Percentiles rank a stretch among this genome's conserved stretches.
Evolutionary conservation across 148 eudicot genomes (phyloP).

Genomic region (Fagopyrum tataricum): DNA sequence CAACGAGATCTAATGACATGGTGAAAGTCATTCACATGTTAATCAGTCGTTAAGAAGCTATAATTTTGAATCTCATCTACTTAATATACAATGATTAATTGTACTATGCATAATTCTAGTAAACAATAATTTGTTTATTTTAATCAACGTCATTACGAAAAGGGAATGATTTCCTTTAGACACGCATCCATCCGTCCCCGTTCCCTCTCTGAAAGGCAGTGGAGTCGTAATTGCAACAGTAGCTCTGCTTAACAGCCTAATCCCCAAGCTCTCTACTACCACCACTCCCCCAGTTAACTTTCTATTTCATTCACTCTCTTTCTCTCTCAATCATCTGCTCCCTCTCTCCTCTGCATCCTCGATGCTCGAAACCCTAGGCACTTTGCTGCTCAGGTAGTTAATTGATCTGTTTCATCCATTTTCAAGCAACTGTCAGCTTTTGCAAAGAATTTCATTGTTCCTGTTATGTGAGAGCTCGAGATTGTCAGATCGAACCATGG

Average conservation of each 20-base stretch:
- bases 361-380: conserved; percentile 4
- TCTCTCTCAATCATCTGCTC: neutral
- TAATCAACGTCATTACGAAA: conserved; percentile 2
- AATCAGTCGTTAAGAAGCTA: too few species aligned
- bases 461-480: conserved; percentile 13
- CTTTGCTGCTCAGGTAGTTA: neutral
- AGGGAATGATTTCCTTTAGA: neutral
- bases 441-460: neutral
- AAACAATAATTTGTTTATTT: neutral
- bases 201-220: neutral
- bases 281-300: neutral
- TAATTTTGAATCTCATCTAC: too few species aligned
- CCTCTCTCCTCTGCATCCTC: neutral
- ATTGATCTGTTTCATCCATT: conserved; percentile 11
- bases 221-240: conserved; percentile 8
- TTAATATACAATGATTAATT: too few species aligned
- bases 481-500: conserved; percentile 17
- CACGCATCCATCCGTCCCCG: neutral
- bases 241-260: conserved; percentile 20
- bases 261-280: neutral
- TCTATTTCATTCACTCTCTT: conserved; percentile 9
- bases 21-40: too few species aligned
- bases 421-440: neutral
- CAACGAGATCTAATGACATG: too few species aligned
- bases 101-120: too few species aligned